phyloP scores from a whole-genome alignment of 106 monocot genomes.

The Apostasia ramifera region DNA sequence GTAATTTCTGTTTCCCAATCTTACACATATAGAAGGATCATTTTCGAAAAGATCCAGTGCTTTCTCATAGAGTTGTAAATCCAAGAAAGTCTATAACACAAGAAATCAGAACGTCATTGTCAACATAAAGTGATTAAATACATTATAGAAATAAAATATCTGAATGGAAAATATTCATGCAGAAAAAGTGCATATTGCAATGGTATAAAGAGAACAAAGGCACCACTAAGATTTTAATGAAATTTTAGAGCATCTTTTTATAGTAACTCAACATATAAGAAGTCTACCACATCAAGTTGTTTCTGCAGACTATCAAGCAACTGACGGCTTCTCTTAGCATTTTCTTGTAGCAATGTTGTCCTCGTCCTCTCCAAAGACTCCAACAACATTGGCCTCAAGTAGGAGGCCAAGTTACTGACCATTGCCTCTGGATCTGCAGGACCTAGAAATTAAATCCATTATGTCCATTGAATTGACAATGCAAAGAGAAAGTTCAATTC shows the following conservation, averaged over 20 bases:
- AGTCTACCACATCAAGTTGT: conserved; percentile 80
- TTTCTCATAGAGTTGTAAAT: conserved; percentile 88
- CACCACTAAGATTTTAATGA: background rate
- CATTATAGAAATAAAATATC: background rate
- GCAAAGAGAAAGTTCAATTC: background rate
- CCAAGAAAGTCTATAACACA: conserved; percentile 54
- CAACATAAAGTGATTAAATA: too few relatives aligned
- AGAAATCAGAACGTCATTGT: background rate
- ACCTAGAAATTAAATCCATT: conserved; percentile 26
- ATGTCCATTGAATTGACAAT: background rate
- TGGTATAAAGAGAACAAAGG: too few relatives aligned
- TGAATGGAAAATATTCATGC: background rate
- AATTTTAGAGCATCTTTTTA: background rate
- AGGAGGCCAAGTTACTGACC: conserved; percentile 37
- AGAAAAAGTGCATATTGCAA: background rate
- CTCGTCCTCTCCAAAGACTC: conserved; percentile 71
- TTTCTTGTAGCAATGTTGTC: conserved; percentile 53
- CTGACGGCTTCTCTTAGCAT: conserved; percentile 62
- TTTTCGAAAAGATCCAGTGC: conserved; percentile 81
- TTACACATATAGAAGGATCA: conserved; percentile 72
- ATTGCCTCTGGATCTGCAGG: conserved; percentile 52
- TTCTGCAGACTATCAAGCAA: conserved; percentile 85
- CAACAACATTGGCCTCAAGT: conserved; percentile 77
- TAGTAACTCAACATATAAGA: conserved; percentile 2
- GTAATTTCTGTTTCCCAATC: conserved; percentile 3